phyloP scores from a whole-genome alignment of 129 eudicot species.

The Smallanthus sonchifolius region DNA sequence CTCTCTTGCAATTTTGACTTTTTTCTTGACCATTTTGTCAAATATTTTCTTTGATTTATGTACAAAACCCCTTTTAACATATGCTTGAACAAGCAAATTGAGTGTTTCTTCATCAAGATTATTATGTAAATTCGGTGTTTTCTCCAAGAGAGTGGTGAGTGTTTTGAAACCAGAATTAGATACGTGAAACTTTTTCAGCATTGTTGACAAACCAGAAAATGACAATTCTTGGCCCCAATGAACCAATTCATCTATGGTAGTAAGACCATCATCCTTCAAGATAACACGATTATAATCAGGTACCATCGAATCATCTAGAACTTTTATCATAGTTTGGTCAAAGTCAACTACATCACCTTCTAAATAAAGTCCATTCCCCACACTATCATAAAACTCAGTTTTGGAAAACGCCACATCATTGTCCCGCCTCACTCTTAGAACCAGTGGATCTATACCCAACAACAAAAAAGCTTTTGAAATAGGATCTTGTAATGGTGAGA shows the following conservation, averaged over 20 bases:
- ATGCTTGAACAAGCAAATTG: conserved; percentile 54
- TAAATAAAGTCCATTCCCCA: conserved; percentile 92
- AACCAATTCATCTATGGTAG: conserved; percentile 49
- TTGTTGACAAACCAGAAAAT: conserved; percentile 34
- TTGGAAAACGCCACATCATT: conserved; percentile 47
- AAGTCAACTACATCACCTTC: conserved; percentile 60
- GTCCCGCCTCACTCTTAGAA: conserved; percentile 74
- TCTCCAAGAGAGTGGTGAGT: conserved; percentile 41
- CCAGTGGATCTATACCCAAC: conserved; percentile 49
- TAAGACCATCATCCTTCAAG: conserved; percentile 22
- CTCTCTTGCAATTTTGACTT: conserved; percentile 25
- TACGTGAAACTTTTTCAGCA: conserved; percentile 35
- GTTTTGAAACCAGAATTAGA: conserved; percentile 38
- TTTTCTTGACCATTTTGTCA: conserved; percentile 43
- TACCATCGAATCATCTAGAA: conserved; percentile 62
- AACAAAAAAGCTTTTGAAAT: conserved; percentile 48
- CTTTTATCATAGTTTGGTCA: conserved; percentile 37
- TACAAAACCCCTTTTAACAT: conserved; percentile 51
- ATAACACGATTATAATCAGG: conserved; percentile 59
- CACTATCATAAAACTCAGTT: conserved; percentile 66
- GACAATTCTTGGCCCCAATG: conserved; percentile 84
- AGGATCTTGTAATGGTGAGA: conserved; percentile 47
- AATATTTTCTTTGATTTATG: conserved; percentile 37
- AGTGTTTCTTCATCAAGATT: conserved; percentile 56
- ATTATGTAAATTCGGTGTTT: conserved; percentile 29